Percentiles rank a stretch among this genome's conserved stretches.
Conservation (phyloP, 192 early-diverging fungal species). For the Mortierella antarctica region DNA sequence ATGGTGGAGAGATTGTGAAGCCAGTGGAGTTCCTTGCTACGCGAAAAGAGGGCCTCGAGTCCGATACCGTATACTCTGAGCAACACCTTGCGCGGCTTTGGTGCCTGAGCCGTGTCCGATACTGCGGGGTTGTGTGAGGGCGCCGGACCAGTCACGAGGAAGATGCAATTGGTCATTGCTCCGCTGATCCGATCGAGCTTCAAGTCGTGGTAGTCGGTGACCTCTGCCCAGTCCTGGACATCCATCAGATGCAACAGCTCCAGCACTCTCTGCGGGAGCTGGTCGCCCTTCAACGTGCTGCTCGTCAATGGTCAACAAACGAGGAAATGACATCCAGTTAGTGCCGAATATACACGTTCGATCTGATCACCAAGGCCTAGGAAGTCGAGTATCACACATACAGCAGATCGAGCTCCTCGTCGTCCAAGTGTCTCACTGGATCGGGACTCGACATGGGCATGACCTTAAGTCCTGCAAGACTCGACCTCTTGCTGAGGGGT, state of each 20-base stretch:
- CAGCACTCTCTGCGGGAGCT: constrained; percentile 19
- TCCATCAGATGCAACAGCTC: constrained; percentile 42
- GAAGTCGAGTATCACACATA: constrained; percentile 2
- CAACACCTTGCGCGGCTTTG: constrained; percentile 57
- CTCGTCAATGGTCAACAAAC: not conserved
- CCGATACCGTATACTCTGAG: constrained; percentile 86
- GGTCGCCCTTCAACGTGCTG: constrained; percentile 37
- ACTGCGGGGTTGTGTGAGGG: not conserved
- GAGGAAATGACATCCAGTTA: not conserved
- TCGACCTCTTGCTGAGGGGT: constrained; percentile 42
- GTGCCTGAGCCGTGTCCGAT: not conserved
- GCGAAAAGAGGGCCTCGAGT: constrained; percentile 79
- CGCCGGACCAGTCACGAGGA: constrained; percentile 35
- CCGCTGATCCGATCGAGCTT: constrained; percentile 46
- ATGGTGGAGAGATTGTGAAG: constrained; percentile 72
- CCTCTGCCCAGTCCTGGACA: constrained; percentile 46
- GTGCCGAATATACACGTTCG: not conserved
- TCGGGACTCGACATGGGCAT: constrained; percentile 29
- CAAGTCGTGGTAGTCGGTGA: constrained; percentile 29
- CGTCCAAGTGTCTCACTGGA: constrained; percentile 18
- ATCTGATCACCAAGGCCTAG: not conserved
- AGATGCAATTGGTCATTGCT: constrained; percentile 54
- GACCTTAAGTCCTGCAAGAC: constrained; percentile 47
- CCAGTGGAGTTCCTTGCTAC: constrained; percentile 86
- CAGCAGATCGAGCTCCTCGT: constrained; percentile 36